Evolutionary conservation across 2,329 filamentous ascomycete species (phyloP).

Genomic region (Verticillium alfalfae): DNA sequence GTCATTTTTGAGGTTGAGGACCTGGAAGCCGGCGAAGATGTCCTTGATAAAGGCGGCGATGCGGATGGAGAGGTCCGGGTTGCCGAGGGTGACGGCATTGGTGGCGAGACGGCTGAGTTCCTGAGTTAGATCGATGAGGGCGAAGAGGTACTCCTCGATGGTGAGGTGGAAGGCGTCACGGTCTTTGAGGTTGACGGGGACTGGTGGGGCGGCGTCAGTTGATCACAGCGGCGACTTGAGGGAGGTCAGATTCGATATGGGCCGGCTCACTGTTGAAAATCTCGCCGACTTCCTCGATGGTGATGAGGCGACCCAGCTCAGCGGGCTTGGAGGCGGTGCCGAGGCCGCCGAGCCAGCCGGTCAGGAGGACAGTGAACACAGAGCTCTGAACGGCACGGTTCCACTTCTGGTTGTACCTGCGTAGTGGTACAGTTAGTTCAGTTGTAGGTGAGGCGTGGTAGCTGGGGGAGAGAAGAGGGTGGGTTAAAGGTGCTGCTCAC

Average conservation of each 20-base stretch:
- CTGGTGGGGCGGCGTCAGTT: conserved; percentile 32
- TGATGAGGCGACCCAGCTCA: conserved; percentile 64
- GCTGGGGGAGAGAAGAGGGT: not conserved
- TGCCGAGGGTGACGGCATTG: conserved; percentile 89
- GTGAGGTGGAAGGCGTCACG: conserved; percentile 89
- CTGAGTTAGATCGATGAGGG: conserved; percentile 80
- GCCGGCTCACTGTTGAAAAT: conserved; percentile 62
- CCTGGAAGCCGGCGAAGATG: conserved; percentile 90
- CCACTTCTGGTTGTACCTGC: conserved; percentile 79
- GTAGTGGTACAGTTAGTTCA: conserved; percentile 5
- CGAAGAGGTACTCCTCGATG: conserved; percentile 93
- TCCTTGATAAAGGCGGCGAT: conserved; percentile 95
- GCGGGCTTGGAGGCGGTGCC: conserved; percentile 42
- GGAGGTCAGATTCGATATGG: not conserved
- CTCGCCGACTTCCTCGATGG: conserved; percentile 79
- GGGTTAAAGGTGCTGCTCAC: conserved; percentile 32
- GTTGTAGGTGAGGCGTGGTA: not conserved
- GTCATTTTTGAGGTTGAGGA: conserved; percentile 97
- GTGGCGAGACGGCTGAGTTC: conserved; percentile 87
- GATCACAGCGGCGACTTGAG: not conserved
- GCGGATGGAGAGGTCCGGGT: conserved; percentile 77
- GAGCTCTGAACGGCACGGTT: conserved; percentile 76
- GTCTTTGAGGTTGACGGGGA: conserved; percentile 87
- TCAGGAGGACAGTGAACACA: conserved; percentile 51
- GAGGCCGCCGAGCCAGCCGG: conserved; percentile 76